Evolutionary conservation across 805 yeast genomes (phyloP).

Genomic region (Starmerella khaoyaiensis): DNA sequence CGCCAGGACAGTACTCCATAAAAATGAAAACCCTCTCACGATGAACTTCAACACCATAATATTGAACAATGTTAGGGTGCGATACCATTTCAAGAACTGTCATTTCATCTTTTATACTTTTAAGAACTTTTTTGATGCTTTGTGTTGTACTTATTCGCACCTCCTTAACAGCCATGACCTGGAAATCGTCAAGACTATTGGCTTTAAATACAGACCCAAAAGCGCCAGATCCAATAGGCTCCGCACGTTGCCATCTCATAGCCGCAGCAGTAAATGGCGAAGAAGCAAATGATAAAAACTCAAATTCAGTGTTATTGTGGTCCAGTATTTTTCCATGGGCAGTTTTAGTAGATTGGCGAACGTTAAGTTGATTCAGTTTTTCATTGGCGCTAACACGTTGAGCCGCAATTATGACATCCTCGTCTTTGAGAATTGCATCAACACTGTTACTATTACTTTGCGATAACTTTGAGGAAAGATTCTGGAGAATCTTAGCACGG

Average conservation of each 20-base stretch:
- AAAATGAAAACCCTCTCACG: conserved; percentile 88
- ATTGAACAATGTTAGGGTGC: conserved; percentile 94
- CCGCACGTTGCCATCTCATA: conserved; percentile 94
- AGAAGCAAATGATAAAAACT: conserved; percentile 72
- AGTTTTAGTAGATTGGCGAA: conserved; percentile 36
- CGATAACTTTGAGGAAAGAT: conserved; percentile 25
- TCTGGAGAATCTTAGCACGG: conserved; percentile 9
- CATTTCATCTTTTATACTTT: conserved; percentile 91
- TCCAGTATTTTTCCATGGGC: conserved; percentile 81
- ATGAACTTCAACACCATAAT: conserved; percentile 94
- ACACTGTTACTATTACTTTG: conserved; percentile 15
- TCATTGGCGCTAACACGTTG: conserved; percentile 57
- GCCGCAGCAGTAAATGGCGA: conserved; percentile 62
- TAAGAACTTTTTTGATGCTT: conserved; percentile 69
- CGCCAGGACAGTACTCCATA: conserved; percentile 96
- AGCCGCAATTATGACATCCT: conserved; percentile 40
- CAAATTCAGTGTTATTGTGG: conserved; percentile 74
- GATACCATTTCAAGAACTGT: conserved; percentile 85
- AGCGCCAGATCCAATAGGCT: conserved; percentile 86
- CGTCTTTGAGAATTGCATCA: conserved; percentile 38
- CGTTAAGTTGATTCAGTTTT: conserved; percentile 53
- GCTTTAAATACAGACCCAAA: conserved; percentile 93
- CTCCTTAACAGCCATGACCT: conserved; percentile 93
- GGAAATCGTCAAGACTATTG: conserved; percentile 85
- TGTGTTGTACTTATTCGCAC: conserved; percentile 81